Base-by-base conservation (phyloP, 305 asterid species). In the Rubia tinctorum region DNA sequence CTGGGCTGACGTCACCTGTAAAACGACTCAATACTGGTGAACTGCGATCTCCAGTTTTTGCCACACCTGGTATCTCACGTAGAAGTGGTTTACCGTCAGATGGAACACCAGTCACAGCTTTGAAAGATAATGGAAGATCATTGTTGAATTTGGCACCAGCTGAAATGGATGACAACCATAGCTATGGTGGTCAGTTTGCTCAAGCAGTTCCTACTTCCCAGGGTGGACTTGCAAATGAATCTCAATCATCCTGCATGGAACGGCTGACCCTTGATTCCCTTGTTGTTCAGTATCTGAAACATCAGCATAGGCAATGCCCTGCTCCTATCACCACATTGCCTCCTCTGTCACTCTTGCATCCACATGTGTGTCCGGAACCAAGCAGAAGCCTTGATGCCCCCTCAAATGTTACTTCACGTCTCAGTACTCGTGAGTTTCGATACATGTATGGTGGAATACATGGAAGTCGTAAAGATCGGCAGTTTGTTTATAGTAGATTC, bases 291-390 rank as follows among this genome's bases (percentile, higher is more conserved):
- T 93, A 86, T 82, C 86, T 95, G 82, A 95, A 95, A 85, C 97
- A 95, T 80, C 99, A 95, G 75, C 99, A 95, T 83, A 97, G 97
- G 58, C 98, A 95, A 74, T 95, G 99, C 81, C 89, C 97, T 42
- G 97, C 99, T 77, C 99, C 99, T 7, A 95, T 95, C 79, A 95
- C 99, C 62, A 95, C 99, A 65, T 84, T 95, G 81, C 99, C 99
- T 6, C 98, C 99, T 77, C 91, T 95, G 30, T 95, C 99, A 14
- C 97, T 95, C 71, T 78, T 93, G 83, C 99, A 95, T 59, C 98
- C 99, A 60, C 99, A 95, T 63, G 85, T 90, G 77, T 95, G 99
- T 79, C 99, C 99, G 9, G 99, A 95, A 77, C 92, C 99, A 58
- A 93, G 73, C 76, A 84, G 94, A 82, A 90, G 90, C 84, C 95